Evolutionary conservation across 345 rosid genomes (phyloP).

Genomic region (Cardiospermum halicacabum): DNA sequence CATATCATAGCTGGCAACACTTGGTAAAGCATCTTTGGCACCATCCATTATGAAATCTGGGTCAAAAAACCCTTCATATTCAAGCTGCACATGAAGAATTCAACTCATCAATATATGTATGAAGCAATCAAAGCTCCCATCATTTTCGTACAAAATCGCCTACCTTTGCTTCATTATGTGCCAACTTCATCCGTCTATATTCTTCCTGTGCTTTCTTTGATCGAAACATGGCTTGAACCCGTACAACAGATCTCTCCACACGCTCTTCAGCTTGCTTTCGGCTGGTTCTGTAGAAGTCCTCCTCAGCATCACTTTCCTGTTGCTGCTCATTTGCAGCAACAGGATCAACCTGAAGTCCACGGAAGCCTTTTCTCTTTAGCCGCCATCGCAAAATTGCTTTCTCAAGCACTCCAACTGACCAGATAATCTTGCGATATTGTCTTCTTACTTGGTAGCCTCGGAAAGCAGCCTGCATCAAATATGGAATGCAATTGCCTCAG

Average conservation of each 20-base stretch:
- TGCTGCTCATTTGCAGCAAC: constrained; percentile 20
- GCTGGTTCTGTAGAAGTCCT: constrained; percentile 71
- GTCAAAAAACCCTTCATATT: constrained; percentile 38
- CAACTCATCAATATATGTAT: background rate
- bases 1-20: background rate
- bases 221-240: constrained; percentile 90
- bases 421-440: constrained; percentile 70
- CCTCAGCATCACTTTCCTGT: constrained; percentile 46
- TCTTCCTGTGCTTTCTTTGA: constrained; percentile 93
- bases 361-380: constrained; percentile 73
- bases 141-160: constrained; percentile 11
- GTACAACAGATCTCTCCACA: constrained; percentile 73
- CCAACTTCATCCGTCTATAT: constrained; percentile 78
- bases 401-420: constrained; percentile 95
- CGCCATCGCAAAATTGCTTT: constrained; percentile 92
- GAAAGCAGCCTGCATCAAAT: constrained; percentile 66
- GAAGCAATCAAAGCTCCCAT: background rate
- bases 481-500: constrained; percentile 9
- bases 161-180: constrained; percentile 64
- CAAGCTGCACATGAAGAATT: constrained; percentile 50
- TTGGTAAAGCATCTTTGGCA: background rate
- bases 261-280: constrained; percentile 91
- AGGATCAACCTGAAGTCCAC: constrained; percentile 62
- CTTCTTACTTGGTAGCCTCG: constrained; percentile 78
- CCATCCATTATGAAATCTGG: constrained; percentile 26